Percentiles rank a stretch among this genome's conserved stretches.
Conservation (phyloP, 2,329 filamentous ascomycete genomes). For the Hyphodiscus sp. region DNA sequence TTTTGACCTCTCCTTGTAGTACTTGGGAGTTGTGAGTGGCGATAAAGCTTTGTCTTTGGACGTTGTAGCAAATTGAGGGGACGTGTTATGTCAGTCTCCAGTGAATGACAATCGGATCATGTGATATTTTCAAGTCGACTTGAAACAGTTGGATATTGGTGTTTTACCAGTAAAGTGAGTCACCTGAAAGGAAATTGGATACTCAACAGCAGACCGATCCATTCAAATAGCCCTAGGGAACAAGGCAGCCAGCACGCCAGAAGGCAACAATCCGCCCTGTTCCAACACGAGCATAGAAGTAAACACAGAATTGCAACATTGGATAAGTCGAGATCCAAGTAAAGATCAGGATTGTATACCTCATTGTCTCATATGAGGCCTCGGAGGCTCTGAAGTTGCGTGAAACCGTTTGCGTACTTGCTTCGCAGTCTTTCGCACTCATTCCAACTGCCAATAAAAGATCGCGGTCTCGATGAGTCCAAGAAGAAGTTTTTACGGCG, state of each 20-base stretch:
- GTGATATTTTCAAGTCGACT: conserved; percentile 4
- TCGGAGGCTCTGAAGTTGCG: background rate
- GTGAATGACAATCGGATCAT: conserved; percentile 1
- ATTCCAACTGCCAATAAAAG: background rate
- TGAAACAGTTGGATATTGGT: background rate
- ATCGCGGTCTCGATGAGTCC: background rate
- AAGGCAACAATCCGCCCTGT: conserved; percentile 16
- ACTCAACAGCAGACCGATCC: conserved; percentile 11
- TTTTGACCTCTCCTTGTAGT: background rate
- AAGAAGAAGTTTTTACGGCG: too few relatives aligned
- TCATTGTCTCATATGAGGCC: background rate
- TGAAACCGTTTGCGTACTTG: background rate
- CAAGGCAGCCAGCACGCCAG: conserved; percentile 19
- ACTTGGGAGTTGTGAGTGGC: background rate
- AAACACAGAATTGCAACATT: background rate
- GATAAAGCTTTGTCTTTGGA: background rate
- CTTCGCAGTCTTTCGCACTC: background rate
- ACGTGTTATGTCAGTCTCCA: background rate
- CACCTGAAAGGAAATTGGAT: conserved; percentile 11
- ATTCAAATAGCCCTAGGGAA: conserved; percentile 11
- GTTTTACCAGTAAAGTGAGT: conserved; percentile 14
- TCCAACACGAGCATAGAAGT: conserved; percentile 6
- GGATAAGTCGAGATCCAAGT: background rate
- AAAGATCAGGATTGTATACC: background rate
- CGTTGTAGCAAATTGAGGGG: background rate